Base-by-base conservation (phyloP, 2,329 filamentous ascomycete species). In the Pleoardoris graminearum region DNA sequence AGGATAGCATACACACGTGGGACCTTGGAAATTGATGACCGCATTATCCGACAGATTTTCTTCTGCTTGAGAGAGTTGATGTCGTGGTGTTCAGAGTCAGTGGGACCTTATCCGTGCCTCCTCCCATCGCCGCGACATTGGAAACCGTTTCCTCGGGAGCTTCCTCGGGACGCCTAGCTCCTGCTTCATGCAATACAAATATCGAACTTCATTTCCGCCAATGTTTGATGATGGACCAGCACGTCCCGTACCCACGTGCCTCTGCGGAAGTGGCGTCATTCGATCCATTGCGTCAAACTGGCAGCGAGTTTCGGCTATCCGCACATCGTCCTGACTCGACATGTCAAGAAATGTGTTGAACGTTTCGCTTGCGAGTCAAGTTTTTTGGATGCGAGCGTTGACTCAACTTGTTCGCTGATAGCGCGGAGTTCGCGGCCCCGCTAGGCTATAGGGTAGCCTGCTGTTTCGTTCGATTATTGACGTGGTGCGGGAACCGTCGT, bases 281-380 rank as follows among this genome's bases (percentile, higher is more conserved):
- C 3, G 39, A 47, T 37, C 32, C 27, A 37, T 47, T 36, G 33
- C 44, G 33, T 47, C 21, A 37, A 46, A 29, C 16, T 14, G 43
- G 43, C 30, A 14, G 19, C 30, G 29, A 46, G 32, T 25, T 17
- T 32, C 43, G 21, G 44, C 33, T 37, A 36, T 19, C 21, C 32
- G 44, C 44, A 37, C 32, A 47, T 37, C 33, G 11, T 19, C 23
- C 33, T 38, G 33, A 47, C 33, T 38, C 23, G 16, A 35, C 14
- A 7, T 17, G 30, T 27, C 30, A 16, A 36, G 19, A 33, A 23
- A 30, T 27, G 25, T 43, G 39, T 21, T 25, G n/a, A 37, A 29
- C n/a, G 22, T 47, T 47, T 47, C 32, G 44, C 32, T 47, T 47
- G 33, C 33, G 44, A 47, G 44, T 47, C 44, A 37, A 47, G 23